Evolutionary conservation across 1,139 yeast species (phyloP).

Genomic region (Suhomyces maxii): DNA sequence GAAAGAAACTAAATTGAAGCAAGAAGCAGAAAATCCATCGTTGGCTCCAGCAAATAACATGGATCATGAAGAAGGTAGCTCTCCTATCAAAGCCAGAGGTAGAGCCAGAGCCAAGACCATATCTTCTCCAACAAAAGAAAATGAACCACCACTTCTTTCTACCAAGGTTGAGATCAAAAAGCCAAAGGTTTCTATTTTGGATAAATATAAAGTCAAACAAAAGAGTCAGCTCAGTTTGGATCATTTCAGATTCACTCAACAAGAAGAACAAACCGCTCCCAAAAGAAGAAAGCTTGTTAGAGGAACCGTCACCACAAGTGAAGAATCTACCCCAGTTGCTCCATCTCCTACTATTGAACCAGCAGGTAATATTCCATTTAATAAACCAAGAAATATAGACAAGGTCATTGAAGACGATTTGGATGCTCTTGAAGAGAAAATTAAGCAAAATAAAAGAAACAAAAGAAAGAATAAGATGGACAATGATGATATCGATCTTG

Average conservation of each 20-base stretch:
- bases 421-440: slow-evolving; percentile 41
- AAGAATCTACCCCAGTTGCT: slow-evolving; percentile 1
- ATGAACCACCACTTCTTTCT: slow-evolving; percentile 23
- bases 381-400: slow-evolving; percentile 5
- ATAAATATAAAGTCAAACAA: slow-evolving; percentile 43
- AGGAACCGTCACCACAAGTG: slow-evolving; percentile 15
- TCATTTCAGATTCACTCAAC: slow-evolving; percentile 16
- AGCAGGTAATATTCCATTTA: not conserved
- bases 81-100: slow-evolving; percentile 38
- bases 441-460: slow-evolving; percentile 29
- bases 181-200: slow-evolving; percentile 55
- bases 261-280: slow-evolving; percentile 15
- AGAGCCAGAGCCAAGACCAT: slow-evolving; percentile 28
- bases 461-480: slow-evolving; percentile 13
- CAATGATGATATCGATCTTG: slow-evolving; percentile 44
- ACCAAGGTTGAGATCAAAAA: slow-evolving; percentile 60
- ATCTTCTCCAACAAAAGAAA: slow-evolving; percentile 9
- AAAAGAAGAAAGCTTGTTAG: slow-evolving; percentile 41
- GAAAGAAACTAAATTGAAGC: slow-evolving; percentile 9
- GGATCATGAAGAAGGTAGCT: slow-evolving; percentile 28
- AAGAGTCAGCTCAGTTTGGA: slow-evolving; percentile 30
- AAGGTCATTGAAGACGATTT: slow-evolving; percentile 31
- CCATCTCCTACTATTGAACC: slow-evolving; percentile 1
- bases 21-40: not conserved
- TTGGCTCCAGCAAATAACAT: not conserved